Evolutionary conservation across 2,329 filamentous ascomycete species (phyloP).

Genomic region (Pseudogymnoascus sp.): DNA sequence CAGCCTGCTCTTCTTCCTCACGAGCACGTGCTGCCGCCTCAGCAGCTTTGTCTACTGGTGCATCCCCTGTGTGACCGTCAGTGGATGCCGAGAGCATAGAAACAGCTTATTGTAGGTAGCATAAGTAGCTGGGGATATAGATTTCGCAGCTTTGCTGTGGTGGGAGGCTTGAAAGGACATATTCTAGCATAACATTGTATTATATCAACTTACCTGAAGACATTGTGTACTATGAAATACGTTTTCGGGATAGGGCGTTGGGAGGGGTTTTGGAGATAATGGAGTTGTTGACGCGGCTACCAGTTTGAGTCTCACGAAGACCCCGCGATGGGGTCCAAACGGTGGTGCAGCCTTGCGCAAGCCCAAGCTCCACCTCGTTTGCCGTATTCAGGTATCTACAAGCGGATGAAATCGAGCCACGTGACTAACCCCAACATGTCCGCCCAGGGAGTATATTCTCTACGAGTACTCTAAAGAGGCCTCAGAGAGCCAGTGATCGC

Average conservation of each 20-base stretch:
- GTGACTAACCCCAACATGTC: neutral
- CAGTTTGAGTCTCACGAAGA: neutral
- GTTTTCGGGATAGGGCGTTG: neutral
- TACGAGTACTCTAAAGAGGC: neutral
- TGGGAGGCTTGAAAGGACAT: neutral
- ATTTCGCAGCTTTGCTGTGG: neutral
- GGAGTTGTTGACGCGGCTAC: neutral
- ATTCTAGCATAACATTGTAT: neutral
- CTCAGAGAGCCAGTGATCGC: neutral
- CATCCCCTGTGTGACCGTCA: neutral
- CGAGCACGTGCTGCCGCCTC: slow-evolving; percentile 56
- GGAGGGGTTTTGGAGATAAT: neutral
- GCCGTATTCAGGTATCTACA: neutral
- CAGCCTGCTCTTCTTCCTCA: slow-evolving; percentile 80
- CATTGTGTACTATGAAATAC: neutral
- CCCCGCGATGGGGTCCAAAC: neutral
- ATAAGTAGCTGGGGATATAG: neutral
- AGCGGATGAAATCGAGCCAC: neutral
- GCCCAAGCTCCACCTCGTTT: neutral
- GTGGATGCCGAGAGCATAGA: neutral
- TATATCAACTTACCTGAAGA: neutral
- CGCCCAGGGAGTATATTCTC: neutral
- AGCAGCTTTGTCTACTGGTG: slow-evolving; percentile 41
- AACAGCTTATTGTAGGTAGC: neutral
- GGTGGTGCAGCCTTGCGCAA: neutral